Evolutionary conservation across 805 yeast genomes (phyloP).

Genomic region (Priceomyces castillae): DNA sequence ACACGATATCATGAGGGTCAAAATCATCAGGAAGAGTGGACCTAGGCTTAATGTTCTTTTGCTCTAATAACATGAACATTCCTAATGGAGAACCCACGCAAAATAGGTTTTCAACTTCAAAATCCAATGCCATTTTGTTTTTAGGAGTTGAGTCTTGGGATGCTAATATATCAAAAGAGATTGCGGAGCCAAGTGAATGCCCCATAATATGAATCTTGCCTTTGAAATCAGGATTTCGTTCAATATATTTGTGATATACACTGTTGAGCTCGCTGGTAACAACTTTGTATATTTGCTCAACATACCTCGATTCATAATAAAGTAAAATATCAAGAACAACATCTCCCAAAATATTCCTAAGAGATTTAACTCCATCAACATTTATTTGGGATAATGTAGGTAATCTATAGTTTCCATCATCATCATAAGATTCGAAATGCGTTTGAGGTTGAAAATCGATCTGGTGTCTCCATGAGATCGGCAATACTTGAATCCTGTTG

Average conservation of each 20-base stretch:
- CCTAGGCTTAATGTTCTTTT: constrained; percentile 54
- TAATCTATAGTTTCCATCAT: constrained; percentile 40
- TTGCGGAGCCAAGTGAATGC: constrained; percentile 89
- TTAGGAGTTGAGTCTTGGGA: constrained; percentile 35
- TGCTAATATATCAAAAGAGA: constrained; percentile 70
- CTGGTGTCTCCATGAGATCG: constrained; percentile 88
- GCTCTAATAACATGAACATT: constrained; percentile 71
- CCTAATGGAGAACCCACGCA: constrained; percentile 91
- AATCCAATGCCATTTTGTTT: constrained; percentile 47
- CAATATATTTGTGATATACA: constrained; percentile 55
- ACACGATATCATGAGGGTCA: no score
- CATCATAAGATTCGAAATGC: constrained; percentile 32
- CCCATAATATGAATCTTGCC: constrained; percentile 84
- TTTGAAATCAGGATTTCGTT: constrained; percentile 67
- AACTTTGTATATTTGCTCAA: constrained; percentile 55
- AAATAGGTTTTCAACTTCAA: constrained; percentile 72
- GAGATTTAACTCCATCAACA: constrained; percentile 70
- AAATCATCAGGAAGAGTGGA: constrained; percentile 16
- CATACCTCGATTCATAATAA: constrained; percentile 70
- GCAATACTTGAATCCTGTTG: constrained; percentile 76
- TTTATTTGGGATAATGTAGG: constrained; percentile 73
- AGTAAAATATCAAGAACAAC: constrained; percentile 81
- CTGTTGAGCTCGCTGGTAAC: constrained; percentile 65
- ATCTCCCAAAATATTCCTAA: constrained; percentile 80
- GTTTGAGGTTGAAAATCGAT: constrained; percentile 58